Evolutionary conservation across 192 early-diverging fungal genomes (phyloP), one percentile per base, ranked within the genome.

Genomic region (Backusella mclennaniae): DNA sequence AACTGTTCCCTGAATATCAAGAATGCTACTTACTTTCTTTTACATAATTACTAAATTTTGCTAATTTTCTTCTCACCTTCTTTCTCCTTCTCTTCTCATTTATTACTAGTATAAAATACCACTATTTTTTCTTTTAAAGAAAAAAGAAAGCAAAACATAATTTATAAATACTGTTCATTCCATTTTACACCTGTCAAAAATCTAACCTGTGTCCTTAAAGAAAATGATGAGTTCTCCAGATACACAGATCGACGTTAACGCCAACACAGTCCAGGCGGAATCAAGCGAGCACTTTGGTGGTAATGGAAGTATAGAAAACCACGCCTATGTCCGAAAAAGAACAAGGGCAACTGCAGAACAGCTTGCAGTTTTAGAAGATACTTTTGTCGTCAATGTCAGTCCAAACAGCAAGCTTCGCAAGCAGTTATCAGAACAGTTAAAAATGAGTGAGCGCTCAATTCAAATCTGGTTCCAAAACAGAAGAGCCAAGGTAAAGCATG

Each of bases 331-430:
- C 15, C 71, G 76, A 9, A 87, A 89, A 56, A 86, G 92, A 41
- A 84, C 88, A n/a, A 84, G 92, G 76, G 92, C 93, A 35, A 90
- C 91, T 14, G 82, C 85, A 9, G 90, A 91, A 67, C 90, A 91
- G 44, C 78, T 90, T 1, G 88, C 89, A 7, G 89, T 91, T 52
- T 80, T 91, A 15, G 90, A 91, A 83, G 89, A 93, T 42, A 90
- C 92, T 2, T 94, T 93, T 75, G 76, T 82, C 42, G 83, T 85
- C 6, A 88, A 93, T 75, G 87, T 89, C 35, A 90, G 88, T 35
- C 93, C 93, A 44, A 89, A 87, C 73, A 83, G 86, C 33, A 89
- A 90, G 68, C 79, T 89, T 26, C 87, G 93, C 3, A 88, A 92
- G 63, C 85, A 87, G 17, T 79, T 95, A 14, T 89, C 90, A 23